Base-by-base conservation (phyloP, 164 flowering plant genomes). In the Sedum album region DNA sequence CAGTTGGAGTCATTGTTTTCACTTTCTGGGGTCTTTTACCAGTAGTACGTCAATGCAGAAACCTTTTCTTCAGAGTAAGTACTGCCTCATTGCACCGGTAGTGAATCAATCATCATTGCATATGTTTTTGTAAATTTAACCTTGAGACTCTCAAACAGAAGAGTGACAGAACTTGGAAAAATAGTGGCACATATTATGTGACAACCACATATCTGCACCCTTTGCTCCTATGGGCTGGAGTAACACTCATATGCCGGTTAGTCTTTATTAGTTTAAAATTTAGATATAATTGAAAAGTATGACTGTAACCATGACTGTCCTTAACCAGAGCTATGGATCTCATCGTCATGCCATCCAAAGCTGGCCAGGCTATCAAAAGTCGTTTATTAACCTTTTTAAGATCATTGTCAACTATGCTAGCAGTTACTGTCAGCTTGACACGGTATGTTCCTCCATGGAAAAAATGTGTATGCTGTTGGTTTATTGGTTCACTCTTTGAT, bases 341-440 rank as follows among this genome's bases (percentile, higher is more conserved):
- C 63, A 74, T 94, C 39, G 73, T 80, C 70, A 75, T 91, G 51
- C 96, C 89, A 60, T 74, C 92, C 18, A 92, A 87, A 79, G 85
- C 97, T 68, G 79, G 89, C 71, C 88, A 89, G 80, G 79, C 74
- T 79, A 88, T 91, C 65, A 94, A 94, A 76, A 85, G 79, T 53
- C 86, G 97, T 31, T 80, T 94, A 71, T 48, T 94, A 79, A 82
- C 69, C 79, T 91, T 94, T 79, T 79, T 87, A 18, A 81, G 91
- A 75, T 89, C 98, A 68, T 78, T 94, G 72, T 91, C 98, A 30
- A 88, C 97, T 55, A 93, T 94, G 60, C 78, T 94, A 68, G 89
- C 96, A n/a, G 80, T 85, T 61, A 91, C 97, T 10, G 85, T 82
- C 75, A 88, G 97, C 73, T 74, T 94, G 68, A 91, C 98, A 71